Evolutionary conservation across 2,329 filamentous ascomycete genomes (phyloP), one percentile per base, ranked within the genome.

Genomic region (Zymoseptoria passerinii): DNA sequence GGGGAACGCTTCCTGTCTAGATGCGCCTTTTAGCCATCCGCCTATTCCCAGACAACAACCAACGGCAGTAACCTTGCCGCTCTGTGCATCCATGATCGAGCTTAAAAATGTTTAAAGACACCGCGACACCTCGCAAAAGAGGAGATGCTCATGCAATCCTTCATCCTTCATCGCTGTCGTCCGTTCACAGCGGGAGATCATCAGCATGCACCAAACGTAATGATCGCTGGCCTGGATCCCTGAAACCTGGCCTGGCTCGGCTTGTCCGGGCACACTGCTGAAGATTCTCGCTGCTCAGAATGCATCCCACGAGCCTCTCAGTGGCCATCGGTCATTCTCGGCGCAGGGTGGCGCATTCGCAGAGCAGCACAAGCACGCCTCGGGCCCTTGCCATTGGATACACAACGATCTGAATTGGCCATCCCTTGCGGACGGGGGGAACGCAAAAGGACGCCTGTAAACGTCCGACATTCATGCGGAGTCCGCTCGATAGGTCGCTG

Each of bases 21-120:
- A n/a, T 44, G 35, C 35, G 35, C 35, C 35, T 44, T 44, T 57
- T 61, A 63, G 62, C 54, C 58, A 58, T 55, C 54, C 48, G 60
- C 53, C 63, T 65, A 68, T 67, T 60, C 63, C 66, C 66, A 58
- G 59, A 57, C 35, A 44, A 59, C 57, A 60, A 59, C 61, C 62
- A 59, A 56, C 56, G 60, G 56, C 54, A 54, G 52, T 28, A 52
- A 58, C 28, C 56, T 56, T 60, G 55, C 55, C 60, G 51, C 56
- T 50, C 55, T 59, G 54, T 54, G 49, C 48, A 40, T 27, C 48
- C 57, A 52, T 59, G 54, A 59, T 55, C 55, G 58, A 59, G 60
- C 57, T 59, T 63, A 63, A 61, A 61, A 59, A 52, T 23, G 61
- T 61, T 54, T 58, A 62, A 58, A 58, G 58, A 50, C 35, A 59